Evolutionary conservation across 345 rosid species (phyloP), one percentile per base, ranked within the genome.

Genomic region (Brassica rapa): DNA sequence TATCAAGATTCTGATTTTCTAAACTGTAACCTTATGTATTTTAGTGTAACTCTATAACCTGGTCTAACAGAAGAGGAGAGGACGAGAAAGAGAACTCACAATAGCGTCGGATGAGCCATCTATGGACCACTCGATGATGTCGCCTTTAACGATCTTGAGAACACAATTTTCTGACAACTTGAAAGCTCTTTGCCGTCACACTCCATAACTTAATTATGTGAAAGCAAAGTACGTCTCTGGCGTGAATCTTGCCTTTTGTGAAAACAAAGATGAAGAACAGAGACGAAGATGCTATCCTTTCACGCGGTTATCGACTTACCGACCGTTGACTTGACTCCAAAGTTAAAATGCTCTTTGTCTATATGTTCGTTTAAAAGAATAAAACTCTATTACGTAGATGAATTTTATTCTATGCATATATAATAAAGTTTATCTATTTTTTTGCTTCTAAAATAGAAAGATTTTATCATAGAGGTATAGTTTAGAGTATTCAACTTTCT

Each of bases 31-130:
- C 55, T 4, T 46, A 14, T n/a, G 16, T 39, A 12, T 43, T 43
- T 43, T n/a, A 43, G 1, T 12, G 53, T 43, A 43, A 43, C 53
- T 43, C 6, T 43, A 43, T 4, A 49, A 49, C 56, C 19, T 49
- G n/a, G 12, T 24, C 15, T 24, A 56, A 16, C 9, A 1, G n/a
- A 64, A 14, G 15, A 12, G 4, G 7, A 70, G 8, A 72, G 16
- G 23, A 68, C 61, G 77, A 70, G 66, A 76, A 49, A 51, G 68
- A 49, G 68, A 49, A 78, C 82, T 72, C 29, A 91, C 97, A 74
- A 94, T 90, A 65, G 96, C 94, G 75, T 94, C 97, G 79, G 92
- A 86, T 24, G 92, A 85, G 76, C 90, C 91, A 82, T 92, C 92
- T 12, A 86, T 67, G 63, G 81, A 94, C 98, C 97, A 92, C 81